Conservation (phyloP, 2,329 filamentous ascomycete genomes). For the Fusarium sp. region DNA sequence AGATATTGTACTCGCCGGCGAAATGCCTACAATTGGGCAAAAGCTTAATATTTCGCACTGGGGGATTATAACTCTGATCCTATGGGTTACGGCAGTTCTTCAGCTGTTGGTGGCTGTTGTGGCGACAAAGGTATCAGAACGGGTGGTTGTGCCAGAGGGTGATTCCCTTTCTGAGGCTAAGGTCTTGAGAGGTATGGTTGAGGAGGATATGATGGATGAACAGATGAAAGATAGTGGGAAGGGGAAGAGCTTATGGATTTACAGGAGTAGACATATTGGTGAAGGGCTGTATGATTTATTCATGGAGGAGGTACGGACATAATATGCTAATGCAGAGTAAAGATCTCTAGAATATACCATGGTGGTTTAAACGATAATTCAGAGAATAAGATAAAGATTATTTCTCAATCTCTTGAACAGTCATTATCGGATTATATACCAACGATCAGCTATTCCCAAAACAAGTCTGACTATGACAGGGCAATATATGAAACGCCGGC, state of each 20-base stretch:
- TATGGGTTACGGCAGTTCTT: conserved; percentile 4
- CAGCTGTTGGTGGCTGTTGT: conserved; percentile 9
- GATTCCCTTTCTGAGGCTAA: conserved; percentile 8
- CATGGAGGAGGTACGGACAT: background rate
- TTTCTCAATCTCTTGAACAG: no score
- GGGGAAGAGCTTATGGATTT: background rate
- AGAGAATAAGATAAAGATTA: no score
- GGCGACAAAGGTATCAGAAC: conserved; percentile 6
- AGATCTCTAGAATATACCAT: no score
- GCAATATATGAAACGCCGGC: no score
- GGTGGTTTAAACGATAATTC: no score
- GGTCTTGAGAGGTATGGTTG: conserved; percentile 9
- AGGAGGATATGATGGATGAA: background rate
- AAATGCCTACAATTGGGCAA: conserved; percentile 3
- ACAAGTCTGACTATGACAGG: no score
- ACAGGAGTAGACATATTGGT: background rate
- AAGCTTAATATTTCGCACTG: conserved; percentile 10
- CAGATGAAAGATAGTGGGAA: background rate
- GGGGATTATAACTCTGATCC: background rate
- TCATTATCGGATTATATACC: no score
- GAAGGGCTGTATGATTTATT: background rate
- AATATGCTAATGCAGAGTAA: no score
- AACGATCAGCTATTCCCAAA: no score
- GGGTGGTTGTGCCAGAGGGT: conserved; percentile 2
- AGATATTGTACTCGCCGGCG: background rate